phyloP scores from a whole-genome alignment of 768 basidiomycete species.

The Clathrus columnatus region DNA sequence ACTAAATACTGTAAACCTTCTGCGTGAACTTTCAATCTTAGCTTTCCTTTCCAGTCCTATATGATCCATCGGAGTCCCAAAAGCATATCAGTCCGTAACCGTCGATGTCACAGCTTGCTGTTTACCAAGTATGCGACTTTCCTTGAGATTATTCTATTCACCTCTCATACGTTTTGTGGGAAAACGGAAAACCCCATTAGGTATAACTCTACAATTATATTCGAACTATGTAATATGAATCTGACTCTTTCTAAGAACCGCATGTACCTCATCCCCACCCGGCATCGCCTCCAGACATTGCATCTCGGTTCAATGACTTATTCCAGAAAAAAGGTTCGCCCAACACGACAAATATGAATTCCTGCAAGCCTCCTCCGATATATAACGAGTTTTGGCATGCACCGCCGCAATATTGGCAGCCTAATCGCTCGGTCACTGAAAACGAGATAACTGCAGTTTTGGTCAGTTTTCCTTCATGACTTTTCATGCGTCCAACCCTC shows the following conservation, averaged over 20 bases:
- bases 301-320: conserved; percentile 38
- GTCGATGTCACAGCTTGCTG: too few relatives aligned
- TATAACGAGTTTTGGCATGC: conserved; percentile 60
- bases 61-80: too few relatives aligned
- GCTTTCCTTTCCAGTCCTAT: too few relatives aligned
- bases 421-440: conserved; percentile 40
- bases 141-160: too few relatives aligned
- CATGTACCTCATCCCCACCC: conserved; percentile 49
- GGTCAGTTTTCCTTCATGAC: conserved; percentile 32
- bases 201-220: conserved; percentile 19
- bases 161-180: conserved; percentile 60
- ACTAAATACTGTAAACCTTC: too few relatives aligned
- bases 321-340: conserved; percentile 28
- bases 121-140: too few relatives aligned
- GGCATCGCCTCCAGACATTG: conserved; percentile 54
- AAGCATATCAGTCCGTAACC: too few relatives aligned
- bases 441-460: conserved; percentile 58
- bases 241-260: conserved; percentile 20
- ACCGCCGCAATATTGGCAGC: conserved; percentile 49
- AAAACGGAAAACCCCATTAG: conserved; percentile 41
- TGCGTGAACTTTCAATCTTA: too few relatives aligned
- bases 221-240: background rate
- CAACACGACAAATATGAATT: too few relatives aligned
- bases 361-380: too few relatives aligned
- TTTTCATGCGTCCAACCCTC: conserved; percentile 1